phyloP scores from a whole-genome alignment of 1,284 basidiomycete species.

The Leccinum huronense region DNA sequence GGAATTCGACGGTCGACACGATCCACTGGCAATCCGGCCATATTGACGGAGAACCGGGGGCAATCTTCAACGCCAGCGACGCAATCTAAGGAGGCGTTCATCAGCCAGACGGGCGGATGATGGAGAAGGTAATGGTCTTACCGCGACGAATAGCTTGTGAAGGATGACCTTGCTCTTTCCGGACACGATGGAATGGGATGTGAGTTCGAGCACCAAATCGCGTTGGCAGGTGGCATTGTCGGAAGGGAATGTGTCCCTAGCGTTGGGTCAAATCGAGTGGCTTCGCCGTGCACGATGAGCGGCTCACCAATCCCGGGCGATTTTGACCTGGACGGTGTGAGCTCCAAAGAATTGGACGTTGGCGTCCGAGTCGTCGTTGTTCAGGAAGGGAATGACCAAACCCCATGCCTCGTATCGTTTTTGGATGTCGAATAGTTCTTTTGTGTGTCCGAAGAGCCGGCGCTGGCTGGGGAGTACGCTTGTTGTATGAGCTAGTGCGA shows the following conservation, averaged over 20 bases:
- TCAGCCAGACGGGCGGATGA: neutral
- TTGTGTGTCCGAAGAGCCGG: conserved; percentile 55
- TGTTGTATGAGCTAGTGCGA: conserved; percentile 53
- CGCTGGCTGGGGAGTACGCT: conserved; percentile 53
- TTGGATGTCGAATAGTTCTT: conserved; percentile 73
- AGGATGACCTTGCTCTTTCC: conserved; percentile 67
- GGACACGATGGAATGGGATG: conserved; percentile 53
- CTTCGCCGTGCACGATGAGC: neutral
- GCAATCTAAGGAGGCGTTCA: conserved; percentile 48
- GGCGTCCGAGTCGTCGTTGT: conserved; percentile 53
- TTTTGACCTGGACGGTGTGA: conserved; percentile 88
- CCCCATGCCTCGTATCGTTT: conserved; percentile 75
- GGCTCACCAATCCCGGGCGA: conserved; percentile 81
- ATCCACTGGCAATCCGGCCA: conserved; percentile 71
- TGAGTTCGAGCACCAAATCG: conserved; percentile 63
- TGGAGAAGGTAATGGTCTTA: conserved; percentile 37
- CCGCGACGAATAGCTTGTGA: conserved; percentile 83
- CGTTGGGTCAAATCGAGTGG: conserved; percentile 11
- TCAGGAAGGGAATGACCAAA: conserved; percentile 68
- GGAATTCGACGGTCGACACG: conserved; percentile 50
- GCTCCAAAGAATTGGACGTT: conserved; percentile 92
- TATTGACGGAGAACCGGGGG: conserved; percentile 46
- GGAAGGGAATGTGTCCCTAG: conserved; percentile 61
- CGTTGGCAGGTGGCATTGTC: conserved; percentile 53
- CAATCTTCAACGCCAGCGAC: conserved; percentile 73